Conservation (phyloP, 163 green algal genomes). For the Chlorella variabilis region DNA sequence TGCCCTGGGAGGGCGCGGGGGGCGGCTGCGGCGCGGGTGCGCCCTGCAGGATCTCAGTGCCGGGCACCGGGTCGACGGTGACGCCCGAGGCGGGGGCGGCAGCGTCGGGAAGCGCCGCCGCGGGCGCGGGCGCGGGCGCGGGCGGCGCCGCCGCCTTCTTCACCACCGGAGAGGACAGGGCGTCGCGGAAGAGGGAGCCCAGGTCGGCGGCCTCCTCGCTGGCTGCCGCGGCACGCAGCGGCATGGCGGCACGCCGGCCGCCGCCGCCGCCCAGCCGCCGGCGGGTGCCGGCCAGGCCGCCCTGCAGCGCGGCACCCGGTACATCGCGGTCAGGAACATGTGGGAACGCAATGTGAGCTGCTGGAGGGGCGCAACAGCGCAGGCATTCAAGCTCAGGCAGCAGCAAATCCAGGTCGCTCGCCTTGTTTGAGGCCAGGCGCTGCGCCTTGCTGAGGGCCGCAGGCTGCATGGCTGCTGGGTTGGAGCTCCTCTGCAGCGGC, state of each 20-base stretch:
- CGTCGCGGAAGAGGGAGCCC: slow-evolving; percentile 7
- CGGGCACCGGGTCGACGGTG: slow-evolving; percentile 29
- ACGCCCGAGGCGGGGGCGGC: background rate
- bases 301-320: background rate
- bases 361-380: background rate
- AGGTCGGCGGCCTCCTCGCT: background rate
- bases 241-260: background rate
- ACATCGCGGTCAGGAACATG: background rate
- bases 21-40: background rate
- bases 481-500: background rate
- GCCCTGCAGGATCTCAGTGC: slow-evolving; percentile 13
- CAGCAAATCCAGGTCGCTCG: background rate
- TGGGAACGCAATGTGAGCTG: background rate
- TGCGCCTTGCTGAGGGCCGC: background rate
- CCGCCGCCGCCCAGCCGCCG: background rate
- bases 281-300: background rate
- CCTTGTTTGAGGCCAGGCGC: background rate
- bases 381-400: background rate
- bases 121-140: background rate
- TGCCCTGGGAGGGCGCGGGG: slow-evolving; percentile 23
- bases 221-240: background rate
- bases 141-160: background rate
- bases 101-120: background rate
- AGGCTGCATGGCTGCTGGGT: background rate
- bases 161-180: background rate